phyloP scores from a whole-genome alignment of 805 yeast genomes.

The Zygoascus bituminiphila region DNA sequence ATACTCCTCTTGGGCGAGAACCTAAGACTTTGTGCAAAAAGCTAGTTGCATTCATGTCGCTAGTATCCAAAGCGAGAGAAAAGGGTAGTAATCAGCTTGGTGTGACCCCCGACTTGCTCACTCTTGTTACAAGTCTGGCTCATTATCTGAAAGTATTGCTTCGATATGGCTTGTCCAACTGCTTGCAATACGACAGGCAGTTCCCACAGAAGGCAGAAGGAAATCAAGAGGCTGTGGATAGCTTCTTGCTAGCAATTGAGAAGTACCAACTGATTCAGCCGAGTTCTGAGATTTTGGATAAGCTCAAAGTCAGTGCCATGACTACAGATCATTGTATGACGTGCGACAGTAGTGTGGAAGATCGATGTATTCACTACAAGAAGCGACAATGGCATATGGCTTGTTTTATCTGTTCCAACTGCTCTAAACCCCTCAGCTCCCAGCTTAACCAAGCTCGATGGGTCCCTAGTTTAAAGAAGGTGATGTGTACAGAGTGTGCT shows the following conservation, averaged over 20 bases:
- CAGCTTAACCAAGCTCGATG: constrained; percentile 34
- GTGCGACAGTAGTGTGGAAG: constrained; percentile 77
- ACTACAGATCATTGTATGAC: constrained; percentile 67
- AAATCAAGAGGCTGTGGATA: constrained; percentile 41
- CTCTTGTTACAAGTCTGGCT: constrained; percentile 83
- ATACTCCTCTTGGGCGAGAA: constrained; percentile 35
- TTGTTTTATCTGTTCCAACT: constrained; percentile 62
- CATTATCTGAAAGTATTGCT: constrained; percentile 83
- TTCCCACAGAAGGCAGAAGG: constrained; percentile 40
- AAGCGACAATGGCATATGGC: constrained; percentile 71
- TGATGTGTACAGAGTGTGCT: constrained; percentile 60
- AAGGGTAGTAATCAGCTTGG: constrained; percentile 19
- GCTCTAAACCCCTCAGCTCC: constrained; percentile 37
- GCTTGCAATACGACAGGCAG: constrained; percentile 41
- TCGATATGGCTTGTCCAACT: constrained; percentile 68
- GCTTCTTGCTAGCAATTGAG: constrained; percentile 48
- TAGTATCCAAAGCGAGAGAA: constrained; percentile 48
- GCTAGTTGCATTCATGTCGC: constrained; percentile 79
- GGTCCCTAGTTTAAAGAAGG: constrained; percentile 25
- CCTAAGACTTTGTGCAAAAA: constrained; percentile 87
- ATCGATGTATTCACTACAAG: constrained; percentile 53
- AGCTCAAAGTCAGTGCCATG: constrained; percentile 24
- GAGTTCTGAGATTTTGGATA: constrained; percentile 23
- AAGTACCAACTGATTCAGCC: constrained; percentile 30
- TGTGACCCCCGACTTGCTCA: constrained; percentile 40